These are phyloP conservation scores for Colletotrichum spinosum DNA, from an alignment of 2,329 filamentous ascomycete genomes.

Conservation along the genomic window DNA sequence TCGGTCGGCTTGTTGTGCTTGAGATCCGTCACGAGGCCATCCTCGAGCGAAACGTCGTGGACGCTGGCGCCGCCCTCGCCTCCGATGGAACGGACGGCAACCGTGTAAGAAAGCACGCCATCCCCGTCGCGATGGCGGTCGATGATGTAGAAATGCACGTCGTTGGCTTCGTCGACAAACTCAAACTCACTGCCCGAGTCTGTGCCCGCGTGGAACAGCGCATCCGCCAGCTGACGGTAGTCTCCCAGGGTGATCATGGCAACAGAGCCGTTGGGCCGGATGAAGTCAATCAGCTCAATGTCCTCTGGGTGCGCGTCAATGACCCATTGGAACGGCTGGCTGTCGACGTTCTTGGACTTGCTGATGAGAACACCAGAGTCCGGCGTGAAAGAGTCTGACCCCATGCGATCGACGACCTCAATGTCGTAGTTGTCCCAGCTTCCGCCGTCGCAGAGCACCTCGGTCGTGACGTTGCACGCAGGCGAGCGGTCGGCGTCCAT, in stretches of 20 bases:
- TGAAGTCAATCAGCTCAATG: slow-evolving; percentile 61
- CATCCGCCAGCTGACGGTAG: slow-evolving; percentile 64
- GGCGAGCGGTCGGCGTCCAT: slow-evolving; percentile 59
- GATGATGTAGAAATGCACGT: slow-evolving; percentile 63
- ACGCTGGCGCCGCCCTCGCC: slow-evolving; percentile 47
- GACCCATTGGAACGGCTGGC: slow-evolving; percentile 63
- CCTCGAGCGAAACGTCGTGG: slow-evolving; percentile 51
- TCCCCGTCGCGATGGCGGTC: slow-evolving; percentile 52
- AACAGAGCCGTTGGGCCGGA: slow-evolving; percentile 59
- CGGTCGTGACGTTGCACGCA: slow-evolving; percentile 52
- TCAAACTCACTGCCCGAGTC: slow-evolving; percentile 63
- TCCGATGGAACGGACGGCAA: slow-evolving; percentile 58
- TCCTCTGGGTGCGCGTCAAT: slow-evolving; percentile 67
- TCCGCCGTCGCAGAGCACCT: slow-evolving; percentile 63
- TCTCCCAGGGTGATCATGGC: slow-evolving; percentile 62
- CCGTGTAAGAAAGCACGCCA: slow-evolving; percentile 60
- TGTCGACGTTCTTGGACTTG: slow-evolving; percentile 61
- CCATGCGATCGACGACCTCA: slow-evolving; percentile 66
- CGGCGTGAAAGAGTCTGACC: slow-evolving; percentile 62
- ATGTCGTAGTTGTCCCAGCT: slow-evolving; percentile 63
- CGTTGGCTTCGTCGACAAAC: slow-evolving; percentile 58
- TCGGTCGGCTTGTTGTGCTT: slow-evolving; percentile 42
- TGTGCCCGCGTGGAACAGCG: slow-evolving; percentile 66
- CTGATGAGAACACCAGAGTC: slow-evolving; percentile 65
- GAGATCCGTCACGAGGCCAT: slow-evolving; percentile 46